Evolutionary conservation across 1,284 basidiomycete genomes (phyloP).

Genomic region (Trichosporon faecale): DNA sequence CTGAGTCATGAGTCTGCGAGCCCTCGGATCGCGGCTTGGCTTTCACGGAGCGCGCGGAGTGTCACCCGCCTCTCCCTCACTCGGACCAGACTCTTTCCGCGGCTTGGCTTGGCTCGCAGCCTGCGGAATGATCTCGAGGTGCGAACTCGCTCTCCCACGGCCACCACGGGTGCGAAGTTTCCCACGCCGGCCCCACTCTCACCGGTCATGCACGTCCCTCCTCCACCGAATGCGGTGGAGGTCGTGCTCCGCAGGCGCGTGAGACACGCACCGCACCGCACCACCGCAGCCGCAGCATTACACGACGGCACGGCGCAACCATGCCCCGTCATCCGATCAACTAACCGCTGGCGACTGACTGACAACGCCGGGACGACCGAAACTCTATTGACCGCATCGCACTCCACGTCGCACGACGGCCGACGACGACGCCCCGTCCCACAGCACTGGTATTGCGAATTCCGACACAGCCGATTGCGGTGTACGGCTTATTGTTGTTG

Average conservation of each 20-base stretch:
- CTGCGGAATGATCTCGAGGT: neutral
- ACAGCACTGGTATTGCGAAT: neutral
- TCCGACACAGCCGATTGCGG: neutral
- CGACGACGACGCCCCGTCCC: neutral
- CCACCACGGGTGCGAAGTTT: neutral
- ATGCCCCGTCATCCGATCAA: neutral
- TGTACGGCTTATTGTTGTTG: neutral
- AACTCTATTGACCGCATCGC: neutral
- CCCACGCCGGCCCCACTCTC: neutral
- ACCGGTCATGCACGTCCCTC: neutral
- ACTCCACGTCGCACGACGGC: neutral
- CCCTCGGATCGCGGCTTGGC: neutral
- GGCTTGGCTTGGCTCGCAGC: neutral
- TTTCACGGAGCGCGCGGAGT: neutral
- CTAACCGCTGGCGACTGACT: neutral
- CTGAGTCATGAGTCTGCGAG: neutral
- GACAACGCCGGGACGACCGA: neutral
- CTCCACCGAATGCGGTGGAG: neutral
- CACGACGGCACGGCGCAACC: neutral
- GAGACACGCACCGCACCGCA: neutral
- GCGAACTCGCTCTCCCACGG: neutral
- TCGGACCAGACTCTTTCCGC: neutral
- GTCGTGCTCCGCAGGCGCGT: neutral
- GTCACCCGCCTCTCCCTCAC: neutral
- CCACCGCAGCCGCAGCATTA: neutral